Evolutionary conservation across 495 filamentous ascomycete species (phyloP), one percentile per base, ranked within the genome.

Genomic region (Coniosporium apollinis): DNA sequence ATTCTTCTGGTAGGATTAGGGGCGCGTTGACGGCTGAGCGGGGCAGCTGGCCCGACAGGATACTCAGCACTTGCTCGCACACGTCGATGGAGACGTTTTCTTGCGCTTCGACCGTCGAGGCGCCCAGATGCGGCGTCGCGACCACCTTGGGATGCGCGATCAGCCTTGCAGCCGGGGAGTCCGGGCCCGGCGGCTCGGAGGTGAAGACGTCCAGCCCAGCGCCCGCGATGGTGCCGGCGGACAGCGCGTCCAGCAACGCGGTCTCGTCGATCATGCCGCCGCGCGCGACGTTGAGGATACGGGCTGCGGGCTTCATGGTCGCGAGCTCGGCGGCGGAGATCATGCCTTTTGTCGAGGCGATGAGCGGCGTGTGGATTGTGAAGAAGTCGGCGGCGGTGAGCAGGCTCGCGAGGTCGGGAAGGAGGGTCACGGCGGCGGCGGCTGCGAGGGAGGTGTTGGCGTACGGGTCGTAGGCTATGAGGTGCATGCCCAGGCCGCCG

Each of bases 171-270:
- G 75, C 70, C 3, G 65, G 48, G 16, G 66, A 65, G 20, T 61
- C 65, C 9, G 56, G 47, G 26, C 59, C 21, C 0, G 72, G 73
- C 14, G 79, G 79, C 51, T 85, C 79, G 1, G 60, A 59, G 0
- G 75, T 79, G 50, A 76, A 83, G 30, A 85, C 79, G 53, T 85
- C 79, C 11, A 83, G 50, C 3, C 76, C 79, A 0, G 79, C 79
- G 0, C 76, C 78, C 1, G 69, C 75, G 17, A 85, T 70, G 45
- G 66, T 72, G 2, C 74, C 76, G 4, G 61, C 62, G 16, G 82
- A 67, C 1, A 85, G 47, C 2, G 78, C 78, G 11, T 60, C 65
- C 0, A 83, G 52, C 9, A 85, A 57, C 2, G 79, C 79, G 11
- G 50, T 57, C 54, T 85, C 79, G 42, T 83, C 75, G 39, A 81